Percentiles rank a stretch among this genome's conserved stretches.
Evolutionary conservation across 192 early-diverging fungal genomes (phyloP).

Genomic region (Coemansia sp.): DNA sequence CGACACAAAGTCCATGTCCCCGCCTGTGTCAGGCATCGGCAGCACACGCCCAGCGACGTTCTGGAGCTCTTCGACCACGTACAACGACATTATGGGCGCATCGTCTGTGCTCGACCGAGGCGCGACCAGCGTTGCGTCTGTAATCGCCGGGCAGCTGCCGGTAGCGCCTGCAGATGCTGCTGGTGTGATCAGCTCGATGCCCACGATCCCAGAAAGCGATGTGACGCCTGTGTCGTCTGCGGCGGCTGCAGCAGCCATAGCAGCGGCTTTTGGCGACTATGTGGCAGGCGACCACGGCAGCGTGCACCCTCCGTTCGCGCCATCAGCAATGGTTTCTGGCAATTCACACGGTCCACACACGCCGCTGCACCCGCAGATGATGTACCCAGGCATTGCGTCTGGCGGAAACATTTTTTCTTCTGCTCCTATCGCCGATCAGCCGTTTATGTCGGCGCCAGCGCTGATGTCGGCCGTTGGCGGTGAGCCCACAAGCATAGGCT

Average conservation of each 20-base stretch:
- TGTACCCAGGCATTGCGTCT: constrained; percentile 1
- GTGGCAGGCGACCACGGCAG: neutral
- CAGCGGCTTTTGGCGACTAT: constrained; percentile 6
- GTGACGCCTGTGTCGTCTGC: neutral
- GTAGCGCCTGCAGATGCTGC: neutral
- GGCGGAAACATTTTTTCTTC: neutral
- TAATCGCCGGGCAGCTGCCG: neutral
- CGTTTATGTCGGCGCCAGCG: constrained; percentile 49
- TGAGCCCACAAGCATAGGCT: constrained; percentile 31
- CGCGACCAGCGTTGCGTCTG: neutral
- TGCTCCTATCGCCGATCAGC: constrained; percentile 1
- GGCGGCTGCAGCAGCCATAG: constrained; percentile 6
- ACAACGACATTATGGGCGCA: constrained; percentile 24
- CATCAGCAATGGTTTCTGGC: neutral
- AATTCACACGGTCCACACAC: neutral
- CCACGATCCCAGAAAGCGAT: constrained; percentile 28
- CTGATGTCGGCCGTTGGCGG: constrained; percentile 41
- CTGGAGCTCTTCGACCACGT: constrained; percentile 24
- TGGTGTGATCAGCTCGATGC: constrained; percentile 14
- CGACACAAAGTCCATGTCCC: neutral
- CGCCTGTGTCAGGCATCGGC: neutral
- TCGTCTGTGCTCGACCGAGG: constrained; percentile 6
- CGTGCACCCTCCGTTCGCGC: neutral
- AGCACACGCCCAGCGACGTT: neutral
- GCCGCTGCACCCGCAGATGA: constrained; percentile 7